Evolutionary conservation across 768 basidiomycete genomes (phyloP).

Genomic region (Mycena kentingensis): DNA sequence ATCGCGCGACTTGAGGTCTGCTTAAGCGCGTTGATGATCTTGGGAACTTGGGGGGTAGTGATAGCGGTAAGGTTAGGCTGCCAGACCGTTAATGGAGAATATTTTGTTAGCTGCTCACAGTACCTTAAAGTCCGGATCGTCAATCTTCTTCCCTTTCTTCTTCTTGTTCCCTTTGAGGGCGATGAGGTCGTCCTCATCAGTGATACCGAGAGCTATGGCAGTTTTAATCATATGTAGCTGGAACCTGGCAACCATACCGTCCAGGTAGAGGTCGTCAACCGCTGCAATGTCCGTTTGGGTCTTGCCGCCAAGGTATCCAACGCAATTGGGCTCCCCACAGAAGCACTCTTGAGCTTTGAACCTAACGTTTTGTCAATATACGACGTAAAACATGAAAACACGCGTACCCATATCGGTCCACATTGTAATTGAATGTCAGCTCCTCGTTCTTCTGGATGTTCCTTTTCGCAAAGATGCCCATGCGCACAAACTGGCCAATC

Average conservation of each 20-base stretch:
- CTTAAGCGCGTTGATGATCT: constrained; percentile 87
- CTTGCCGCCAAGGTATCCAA: constrained; percentile 96
- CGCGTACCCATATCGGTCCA: constrained; percentile 95
- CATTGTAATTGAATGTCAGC: constrained; percentile 98
- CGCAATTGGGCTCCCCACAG: constrained; percentile 93
- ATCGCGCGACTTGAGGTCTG: constrained; percentile 86
- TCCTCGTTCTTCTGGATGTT: constrained; percentile 79
- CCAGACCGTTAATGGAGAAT: not conserved
- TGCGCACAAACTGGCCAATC: constrained; percentile 82
- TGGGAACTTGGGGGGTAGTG: constrained; percentile 78
- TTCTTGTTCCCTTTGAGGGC: constrained; percentile 92
- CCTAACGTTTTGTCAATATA: constrained; percentile 53
- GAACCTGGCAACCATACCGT: constrained; percentile 52
- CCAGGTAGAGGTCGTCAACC: constrained; percentile 94
- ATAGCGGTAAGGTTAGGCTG: constrained; percentile 82
- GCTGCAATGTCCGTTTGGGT: constrained; percentile 94
- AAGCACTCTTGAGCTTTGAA: constrained; percentile 88
- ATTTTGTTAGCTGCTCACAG: constrained; percentile 7
- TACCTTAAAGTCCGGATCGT: constrained; percentile 88
- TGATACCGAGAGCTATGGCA: constrained; percentile 81
- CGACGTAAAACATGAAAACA: not conserved
- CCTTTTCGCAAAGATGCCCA: constrained; percentile 97
- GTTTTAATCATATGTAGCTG: constrained; percentile 1
- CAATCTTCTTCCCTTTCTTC: constrained; percentile 90
- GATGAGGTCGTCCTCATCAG: constrained; percentile 82